Conservation (phyloP, 176 grass and related monocot genomes). For the Poa pratensis region DNA sequence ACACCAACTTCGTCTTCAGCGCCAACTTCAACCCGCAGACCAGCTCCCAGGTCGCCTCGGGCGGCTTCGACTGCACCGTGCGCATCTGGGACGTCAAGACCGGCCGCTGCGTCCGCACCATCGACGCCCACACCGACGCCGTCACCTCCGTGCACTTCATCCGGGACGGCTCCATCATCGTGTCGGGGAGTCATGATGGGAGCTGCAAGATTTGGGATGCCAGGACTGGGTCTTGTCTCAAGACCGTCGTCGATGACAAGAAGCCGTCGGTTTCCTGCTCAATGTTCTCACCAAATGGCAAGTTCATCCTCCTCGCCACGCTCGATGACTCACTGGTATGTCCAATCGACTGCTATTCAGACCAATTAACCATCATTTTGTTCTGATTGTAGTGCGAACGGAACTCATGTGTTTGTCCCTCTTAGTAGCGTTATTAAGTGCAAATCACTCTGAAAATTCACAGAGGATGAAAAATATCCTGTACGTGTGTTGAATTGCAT, state of each 20-base stretch:
- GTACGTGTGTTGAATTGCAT: no score
- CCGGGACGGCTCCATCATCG: slow-evolving; percentile 89
- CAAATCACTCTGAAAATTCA: no score
- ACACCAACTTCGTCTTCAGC: slow-evolving; percentile 79
- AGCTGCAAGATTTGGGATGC: slow-evolving; percentile 98
- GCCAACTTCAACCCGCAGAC: slow-evolving; percentile 92
- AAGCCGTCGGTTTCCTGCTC: slow-evolving; percentile 76
- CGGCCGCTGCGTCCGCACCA: slow-evolving; percentile 58
- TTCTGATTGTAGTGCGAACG: no score
- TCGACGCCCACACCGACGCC: slow-evolving; percentile 74
- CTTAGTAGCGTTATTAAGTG: no score
- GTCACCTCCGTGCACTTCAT: slow-evolving; percentile 92
- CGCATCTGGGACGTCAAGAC: slow-evolving; percentile 79
- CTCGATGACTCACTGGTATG: slow-evolving; percentile 84
- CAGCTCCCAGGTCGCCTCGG: slow-evolving; percentile 72
- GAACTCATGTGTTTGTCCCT: no score
- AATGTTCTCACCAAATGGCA: slow-evolving; percentile 95
- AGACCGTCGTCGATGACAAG: slow-evolving; percentile 87
- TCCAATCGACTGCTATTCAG: slow-evolving; percentile 19
- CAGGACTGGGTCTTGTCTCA: slow-evolving; percentile 66
- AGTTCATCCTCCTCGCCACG: slow-evolving; percentile 82
- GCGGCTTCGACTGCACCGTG: slow-evolving; percentile 82
- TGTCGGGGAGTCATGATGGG: slow-evolving; percentile 86
- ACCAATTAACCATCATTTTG: background rate
- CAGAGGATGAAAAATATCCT: no score